Base-by-base conservation (phyloP, 441 rosid species). In the Eruca vesicaria region DNA sequence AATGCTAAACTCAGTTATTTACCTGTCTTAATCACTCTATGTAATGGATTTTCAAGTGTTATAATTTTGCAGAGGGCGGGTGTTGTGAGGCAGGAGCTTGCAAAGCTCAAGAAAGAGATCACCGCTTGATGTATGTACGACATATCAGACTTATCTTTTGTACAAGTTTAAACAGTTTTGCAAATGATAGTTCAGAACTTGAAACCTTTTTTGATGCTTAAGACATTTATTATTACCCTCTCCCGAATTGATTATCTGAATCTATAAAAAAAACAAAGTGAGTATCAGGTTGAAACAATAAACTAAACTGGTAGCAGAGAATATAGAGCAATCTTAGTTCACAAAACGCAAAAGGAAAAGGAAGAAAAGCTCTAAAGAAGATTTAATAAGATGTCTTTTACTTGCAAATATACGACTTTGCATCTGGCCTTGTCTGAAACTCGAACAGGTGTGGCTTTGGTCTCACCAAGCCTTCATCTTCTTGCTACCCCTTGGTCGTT, bases 81-180 rank as follows among this genome's bases (percentile, higher is more conserved):
- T 71, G 84, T 87, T 45, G 69, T 92, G 80, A 83, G 89, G 88
- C 90, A 92, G 66, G 96, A 92, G 80, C 90, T 92, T 57, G 89
- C 94, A 1, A 92, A 90, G 87, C 81, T 92, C 78, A 90, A 87
- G 82, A 92, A 83, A 69, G 90, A 86, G 81, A 84, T 6, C 45
- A 74, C 86, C 12, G 74, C 86, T 66, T 88, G 57, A 69, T 69
- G 65, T 58, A 26, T 16, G 12, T 33, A 35, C 33, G 48, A 2
- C 23, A 6, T n/a, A n/a, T 33, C 31, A 58, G 41, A 69, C 41
- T 26, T 11, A 15, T 69, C 38, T 61, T 35, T 59, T 14, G 61
- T 58, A 41, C 53, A 58, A 69, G 29, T 28, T 69, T 69, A n/a
- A 45, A 72, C 60, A 68, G 29, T 50, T 72, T 75, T 75, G 66